Base-by-base conservation (phyloP, 2,329 filamentous ascomycete species). In the Penicillium italicum region DNA sequence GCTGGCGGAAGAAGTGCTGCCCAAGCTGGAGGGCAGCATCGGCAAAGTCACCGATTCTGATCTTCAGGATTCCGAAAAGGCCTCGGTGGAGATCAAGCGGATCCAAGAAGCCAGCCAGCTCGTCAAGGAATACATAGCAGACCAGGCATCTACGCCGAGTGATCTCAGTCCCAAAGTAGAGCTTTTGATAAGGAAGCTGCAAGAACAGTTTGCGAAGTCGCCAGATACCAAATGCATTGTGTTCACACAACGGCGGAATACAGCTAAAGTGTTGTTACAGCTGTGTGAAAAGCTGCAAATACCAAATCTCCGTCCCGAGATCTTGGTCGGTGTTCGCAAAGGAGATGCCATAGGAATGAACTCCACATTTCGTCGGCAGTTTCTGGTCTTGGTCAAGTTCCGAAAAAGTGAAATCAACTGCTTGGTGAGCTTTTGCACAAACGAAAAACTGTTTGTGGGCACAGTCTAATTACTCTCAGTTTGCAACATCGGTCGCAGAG, bases 211-310 rank as follows among this genome's bases (percentile, higher is more conserved):
- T 65, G 74, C 81, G 31, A 72, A 78, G 2, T 73, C 77, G 3
- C 79, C 78, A 1, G 79, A 85, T 7, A 78, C 81, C 28, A 85
- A 86, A 57, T 96, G 91, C 66, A 96, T 99, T 53, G 83, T 97
- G 0, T 97, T 99, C 71, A 91, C 96, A 0, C 81, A 90, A 58
- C 82, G 88, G 68, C 81, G 91, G 38, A 85, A 88, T 60, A 93
- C 91, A 0, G 93, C 92, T 0, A 82, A 84, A 18, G 73, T 95
- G 16, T 76, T 99, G 1, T 77, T 82, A 1, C 84, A 88, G 41
- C 76, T 96, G 0, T 87, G 96, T 58, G 72, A 77, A 0, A 69
- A 73, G 1, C 78, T 91, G 54, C 76, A 78, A 1, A 81, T 87
- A 5, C 75, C 77, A 0, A 78, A 86, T 56, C 75, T 94, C 56